Percentiles rank a stretch among this genome's conserved stretches.
phyloP scores from a whole-genome alignment of 345 rosid genomes.

The Syzygium grande region DNA sequence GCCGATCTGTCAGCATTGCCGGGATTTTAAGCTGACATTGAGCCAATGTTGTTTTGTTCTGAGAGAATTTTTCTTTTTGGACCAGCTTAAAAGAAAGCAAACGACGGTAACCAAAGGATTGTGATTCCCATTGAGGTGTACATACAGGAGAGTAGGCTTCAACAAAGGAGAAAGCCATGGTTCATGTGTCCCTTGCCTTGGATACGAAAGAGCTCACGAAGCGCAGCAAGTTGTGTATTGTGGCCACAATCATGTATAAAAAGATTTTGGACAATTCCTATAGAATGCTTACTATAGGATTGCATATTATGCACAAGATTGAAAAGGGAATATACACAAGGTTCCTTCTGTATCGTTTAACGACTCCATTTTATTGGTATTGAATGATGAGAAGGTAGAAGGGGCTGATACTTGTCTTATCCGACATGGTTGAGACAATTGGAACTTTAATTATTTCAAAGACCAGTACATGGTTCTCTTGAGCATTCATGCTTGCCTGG shows the following conservation, averaged over 20 bases:
- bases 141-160: not conserved
- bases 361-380: not conserved
- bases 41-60: not conserved
- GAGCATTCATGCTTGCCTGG: not conserved
- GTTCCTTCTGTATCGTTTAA: not conserved
- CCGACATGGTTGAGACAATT: not conserved
- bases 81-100: not conserved
- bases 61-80: not conserved
- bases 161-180: not conserved
- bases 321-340: not conserved
- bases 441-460: not conserved
- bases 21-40: constrained; percentile 42
- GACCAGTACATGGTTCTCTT: not conserved
- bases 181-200: not conserved
- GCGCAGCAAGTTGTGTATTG: not conserved
- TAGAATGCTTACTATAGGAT: not conserved
- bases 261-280: not conserved
- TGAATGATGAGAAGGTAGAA: not conserved
- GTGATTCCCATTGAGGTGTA: not conserved
- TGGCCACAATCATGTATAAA: not conserved
- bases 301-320: not conserved
- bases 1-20: constrained; percentile 75
- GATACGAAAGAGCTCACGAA: not conserved
- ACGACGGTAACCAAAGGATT: not conserved
- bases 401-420: not conserved